These are phyloP conservation scores for Mucuna pruriens DNA, from an alignment of 306 rosid species.

Conservation along the genomic window DNA sequence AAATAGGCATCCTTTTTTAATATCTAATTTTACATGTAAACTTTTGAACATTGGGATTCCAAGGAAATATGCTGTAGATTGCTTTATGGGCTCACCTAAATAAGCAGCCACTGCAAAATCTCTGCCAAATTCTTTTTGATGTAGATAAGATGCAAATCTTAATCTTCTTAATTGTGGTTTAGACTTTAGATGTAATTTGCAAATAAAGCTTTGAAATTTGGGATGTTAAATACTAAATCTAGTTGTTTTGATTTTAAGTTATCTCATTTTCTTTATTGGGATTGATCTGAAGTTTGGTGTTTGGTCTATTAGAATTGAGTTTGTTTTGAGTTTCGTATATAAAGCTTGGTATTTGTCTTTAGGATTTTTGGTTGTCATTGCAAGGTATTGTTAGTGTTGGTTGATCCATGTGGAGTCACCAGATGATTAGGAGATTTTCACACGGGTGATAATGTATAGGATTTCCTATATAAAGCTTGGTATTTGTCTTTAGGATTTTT, in stretches of 20 bases:
- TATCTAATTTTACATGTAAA: neutral
- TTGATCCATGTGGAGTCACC: neutral
- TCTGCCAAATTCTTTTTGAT: neutral
- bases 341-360: neutral
- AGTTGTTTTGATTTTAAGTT: neutral
- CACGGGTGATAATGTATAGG: conserved; percentile 3
- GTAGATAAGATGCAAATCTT: neutral
- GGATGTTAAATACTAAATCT: neutral
- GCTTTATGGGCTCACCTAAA: too few species aligned
- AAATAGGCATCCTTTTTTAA: neutral
- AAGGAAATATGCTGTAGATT: neutral
- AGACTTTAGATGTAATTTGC: neutral
- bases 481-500: neutral
- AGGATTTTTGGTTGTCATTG: neutral
- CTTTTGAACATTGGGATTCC: neutral
- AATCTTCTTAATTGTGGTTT: neutral
- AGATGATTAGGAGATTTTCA: neutral
- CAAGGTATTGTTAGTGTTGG: neutral
- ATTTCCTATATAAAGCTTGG: neutral
- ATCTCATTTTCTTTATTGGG: neutral
- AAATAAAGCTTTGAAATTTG: neutral
- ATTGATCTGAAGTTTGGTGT: neutral
- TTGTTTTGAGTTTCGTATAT: neutral
- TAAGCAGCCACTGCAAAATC: neutral
- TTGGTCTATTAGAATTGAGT: neutral